Conservation (phyloP, 805 yeast genomes). For the Ogataea kodamae region DNA sequence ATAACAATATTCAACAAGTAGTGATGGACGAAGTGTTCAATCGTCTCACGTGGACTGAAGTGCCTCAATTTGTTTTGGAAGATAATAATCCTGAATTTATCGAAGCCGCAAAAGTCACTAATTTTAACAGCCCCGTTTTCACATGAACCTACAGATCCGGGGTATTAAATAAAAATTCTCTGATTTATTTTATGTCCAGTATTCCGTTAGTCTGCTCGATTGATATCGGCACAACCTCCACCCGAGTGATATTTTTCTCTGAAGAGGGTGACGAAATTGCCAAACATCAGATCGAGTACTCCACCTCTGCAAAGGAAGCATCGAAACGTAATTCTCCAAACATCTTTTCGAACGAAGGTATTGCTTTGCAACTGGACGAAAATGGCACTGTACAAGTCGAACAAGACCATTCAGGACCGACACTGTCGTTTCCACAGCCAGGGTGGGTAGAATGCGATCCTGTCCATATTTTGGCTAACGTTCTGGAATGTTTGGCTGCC, state of each 20-base stretch:
- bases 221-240: constrained; percentile 90
- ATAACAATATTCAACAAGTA: constrained; percentile 11
- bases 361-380: constrained; percentile 50
- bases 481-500: constrained; percentile 72
- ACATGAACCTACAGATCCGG: constrained; percentile 2
- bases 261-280: constrained; percentile 74
- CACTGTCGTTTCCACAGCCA: constrained; percentile 73
- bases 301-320: constrained; percentile 60
- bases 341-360: constrained; percentile 71
- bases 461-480: constrained; percentile 72
- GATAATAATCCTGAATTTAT: constrained; percentile 8
- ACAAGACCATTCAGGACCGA: constrained; percentile 54
- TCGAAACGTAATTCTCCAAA: constrained; percentile 40
- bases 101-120: constrained; percentile 10
- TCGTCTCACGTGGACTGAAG: constrained; percentile 13
- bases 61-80: constrained; percentile 11
- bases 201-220: constrained; percentile 59
- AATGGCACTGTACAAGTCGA: constrained; percentile 58
- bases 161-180: constrained; percentile 2
- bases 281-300: constrained; percentile 85
- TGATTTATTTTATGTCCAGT: constrained; percentile 5
- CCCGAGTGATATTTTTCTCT: constrained; percentile 80
- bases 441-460: constrained; percentile 97
- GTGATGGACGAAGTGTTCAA: constrained; percentile 13
- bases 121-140: background rate